Percentiles rank a stretch among this genome's conserved stretches.
These are phyloP conservation scores for Arthrobotrys musiformis DNA, from an alignment of 2,329 filamentous ascomycete species.

Conservation along the genomic window DNA sequence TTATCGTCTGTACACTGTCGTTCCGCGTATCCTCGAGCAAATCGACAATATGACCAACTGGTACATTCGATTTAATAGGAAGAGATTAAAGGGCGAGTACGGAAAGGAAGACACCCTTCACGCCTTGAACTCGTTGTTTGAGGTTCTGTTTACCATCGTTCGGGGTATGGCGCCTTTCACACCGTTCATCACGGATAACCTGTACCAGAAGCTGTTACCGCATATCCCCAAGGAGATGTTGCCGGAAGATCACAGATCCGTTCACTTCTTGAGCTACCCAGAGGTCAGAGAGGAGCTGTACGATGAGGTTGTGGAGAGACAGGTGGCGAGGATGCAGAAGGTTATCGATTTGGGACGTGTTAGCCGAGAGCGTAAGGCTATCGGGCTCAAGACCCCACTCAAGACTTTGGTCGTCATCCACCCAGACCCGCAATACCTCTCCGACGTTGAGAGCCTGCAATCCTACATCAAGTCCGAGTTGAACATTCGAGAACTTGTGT, in stretches of 20 bases:
- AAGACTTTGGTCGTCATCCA: slow-evolving; percentile 92
- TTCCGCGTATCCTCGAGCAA: slow-evolving; percentile 81
- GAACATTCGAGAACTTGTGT: slow-evolving; percentile 84
- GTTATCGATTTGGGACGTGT: slow-evolving; percentile 92
- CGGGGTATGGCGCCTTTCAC: slow-evolving; percentile 92
- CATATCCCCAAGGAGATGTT: slow-evolving; percentile 79
- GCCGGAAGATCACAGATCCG: slow-evolving; percentile 80
- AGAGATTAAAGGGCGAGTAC: slow-evolving; percentile 88
- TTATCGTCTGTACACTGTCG: slow-evolving; percentile 88
- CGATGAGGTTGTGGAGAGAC: slow-evolving; percentile 83
- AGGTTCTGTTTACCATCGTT: slow-evolving; percentile 89
- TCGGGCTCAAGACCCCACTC: slow-evolving; percentile 85
- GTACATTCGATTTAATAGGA: slow-evolving; percentile 96
- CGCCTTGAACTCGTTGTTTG: slow-evolving; percentile 92
- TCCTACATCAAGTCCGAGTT: slow-evolving; percentile 92
- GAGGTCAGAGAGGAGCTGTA: slow-evolving; percentile 89
- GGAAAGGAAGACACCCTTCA: slow-evolving; percentile 86
- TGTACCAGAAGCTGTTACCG: slow-evolving; percentile 84
- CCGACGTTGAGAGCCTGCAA: slow-evolving; percentile 85
- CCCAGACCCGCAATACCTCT: slow-evolving; percentile 80
- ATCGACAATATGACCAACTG: slow-evolving; percentile 98
- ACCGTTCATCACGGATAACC: slow-evolving; percentile 93
- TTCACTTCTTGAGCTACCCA: slow-evolving; percentile 92
- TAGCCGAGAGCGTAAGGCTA: slow-evolving; percentile 82
- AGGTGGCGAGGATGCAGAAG: slow-evolving; percentile 89